Percentiles rank a stretch among this genome's conserved stretches.
Conservation (phyloP, 129 eudicot species). For the Gnaphalium uliginosum region DNA sequence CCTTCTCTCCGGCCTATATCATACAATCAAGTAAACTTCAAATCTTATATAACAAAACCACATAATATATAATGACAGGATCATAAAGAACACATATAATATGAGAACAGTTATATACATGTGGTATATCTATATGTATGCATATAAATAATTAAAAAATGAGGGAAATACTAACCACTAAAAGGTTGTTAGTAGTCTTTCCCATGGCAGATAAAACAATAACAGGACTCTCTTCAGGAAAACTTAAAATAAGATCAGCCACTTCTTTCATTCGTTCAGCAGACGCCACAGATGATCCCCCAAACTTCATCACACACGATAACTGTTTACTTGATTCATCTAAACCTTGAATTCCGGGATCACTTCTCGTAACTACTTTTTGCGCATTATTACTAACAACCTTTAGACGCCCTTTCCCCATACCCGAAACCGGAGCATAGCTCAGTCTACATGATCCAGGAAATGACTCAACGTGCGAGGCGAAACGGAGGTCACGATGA, state of each 20-base stretch:
- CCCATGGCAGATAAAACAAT: slow-evolving; percentile 98
- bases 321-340: slow-evolving; percentile 42
- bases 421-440: not conserved
- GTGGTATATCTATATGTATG: no score
- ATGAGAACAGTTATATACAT: no score
- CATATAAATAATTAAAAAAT: no score
- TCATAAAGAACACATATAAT: no score
- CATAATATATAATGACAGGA: not conserved
- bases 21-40: slow-evolving; percentile 13
- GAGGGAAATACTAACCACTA: slow-evolving; percentile 33
- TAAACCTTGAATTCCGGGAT: slow-evolving; percentile 26
- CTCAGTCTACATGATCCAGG: slow-evolving; percentile 12
- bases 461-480: no score
- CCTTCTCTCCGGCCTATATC: slow-evolving; percentile 87
- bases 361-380: slow-evolving; percentile 48
- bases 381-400: slow-evolving; percentile 44
- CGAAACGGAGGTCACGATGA: no score
- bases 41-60: slow-evolving; percentile 1
- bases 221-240: slow-evolving; percentile 88
- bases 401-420: slow-evolving; percentile 25
- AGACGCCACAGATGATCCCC: slow-evolving; percentile 93
- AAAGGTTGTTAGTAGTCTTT: slow-evolving; percentile 86
- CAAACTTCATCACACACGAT: slow-evolving; percentile 96
- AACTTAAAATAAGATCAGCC: slow-evolving; percentile 78
- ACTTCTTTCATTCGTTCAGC: slow-evolving; percentile 90